phyloP scores from a whole-genome alignment of 2,329 filamentous ascomycete species.

The Ophiostoma ulmi region DNA sequence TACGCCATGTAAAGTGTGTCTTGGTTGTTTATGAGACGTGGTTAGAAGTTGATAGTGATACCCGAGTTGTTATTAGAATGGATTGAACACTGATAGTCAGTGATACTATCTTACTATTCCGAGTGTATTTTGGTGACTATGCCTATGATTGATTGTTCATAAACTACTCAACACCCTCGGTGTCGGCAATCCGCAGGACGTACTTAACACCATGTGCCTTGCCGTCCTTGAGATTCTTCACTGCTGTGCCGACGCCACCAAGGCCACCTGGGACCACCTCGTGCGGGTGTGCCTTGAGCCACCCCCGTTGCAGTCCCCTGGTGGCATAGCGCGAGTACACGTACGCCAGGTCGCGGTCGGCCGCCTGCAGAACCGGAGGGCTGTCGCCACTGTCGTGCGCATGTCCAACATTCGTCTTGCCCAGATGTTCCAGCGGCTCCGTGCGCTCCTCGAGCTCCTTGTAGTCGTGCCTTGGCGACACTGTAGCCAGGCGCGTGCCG shows the following conservation, averaged over 20 bases:
- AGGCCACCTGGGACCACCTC: slow-evolving; percentile 53
- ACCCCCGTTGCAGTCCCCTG: slow-evolving; percentile 43
- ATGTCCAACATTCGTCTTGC: slow-evolving; percentile 26
- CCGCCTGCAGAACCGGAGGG: background rate
- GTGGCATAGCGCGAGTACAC: slow-evolving; percentile 38
- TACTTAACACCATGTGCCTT: slow-evolving; percentile 59
- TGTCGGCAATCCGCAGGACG: slow-evolving; percentile 41
- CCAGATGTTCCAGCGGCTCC: slow-evolving; percentile 27
- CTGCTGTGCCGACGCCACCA: slow-evolving; percentile 46
- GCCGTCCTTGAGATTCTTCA: slow-evolving; percentile 53
- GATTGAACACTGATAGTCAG: background rate
- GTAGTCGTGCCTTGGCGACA: slow-evolving; percentile 29
- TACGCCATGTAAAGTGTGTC: background rate
- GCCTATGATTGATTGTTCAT: background rate
- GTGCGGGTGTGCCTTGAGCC: slow-evolving; percentile 45
- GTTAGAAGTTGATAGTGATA: slow-evolving; percentile 4
- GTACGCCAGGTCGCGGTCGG: slow-evolving; percentile 36
- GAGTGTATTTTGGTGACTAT: background rate
- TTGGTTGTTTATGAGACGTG: no score
- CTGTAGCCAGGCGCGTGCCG: slow-evolving; percentile 31
- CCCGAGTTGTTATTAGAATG: background rate
- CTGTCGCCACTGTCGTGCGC: slow-evolving; percentile 26
- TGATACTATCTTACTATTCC: background rate
- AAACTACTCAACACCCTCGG: slow-evolving; percentile 19
- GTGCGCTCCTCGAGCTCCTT: slow-evolving; percentile 25